phyloP scores from a whole-genome alignment of 805 yeast species.

The Ogataea nakhonphanomensis region DNA sequence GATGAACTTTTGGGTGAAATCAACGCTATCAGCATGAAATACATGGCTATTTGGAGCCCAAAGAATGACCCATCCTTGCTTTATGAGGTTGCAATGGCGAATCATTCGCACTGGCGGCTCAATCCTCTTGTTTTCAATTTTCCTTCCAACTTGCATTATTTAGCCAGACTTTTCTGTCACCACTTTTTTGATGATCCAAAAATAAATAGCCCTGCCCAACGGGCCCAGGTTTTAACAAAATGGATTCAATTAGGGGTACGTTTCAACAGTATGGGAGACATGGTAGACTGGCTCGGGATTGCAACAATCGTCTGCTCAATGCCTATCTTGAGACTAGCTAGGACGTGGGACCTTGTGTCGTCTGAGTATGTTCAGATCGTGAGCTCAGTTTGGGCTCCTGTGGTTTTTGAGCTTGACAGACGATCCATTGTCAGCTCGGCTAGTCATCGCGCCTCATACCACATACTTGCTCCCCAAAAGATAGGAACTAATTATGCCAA shows the following conservation, averaged over 20 bases:
- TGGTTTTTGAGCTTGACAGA: constrained; percentile 82
- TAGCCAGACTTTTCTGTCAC: constrained; percentile 64
- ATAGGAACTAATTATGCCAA: constrained; percentile 75
- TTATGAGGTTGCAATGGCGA: constrained; percentile 49
- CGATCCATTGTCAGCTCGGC: constrained; percentile 59
- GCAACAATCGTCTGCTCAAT: constrained; percentile 79
- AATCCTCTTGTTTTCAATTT: constrained; percentile 81
- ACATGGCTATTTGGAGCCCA: constrained; percentile 73
- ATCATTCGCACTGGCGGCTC: constrained; percentile 42
- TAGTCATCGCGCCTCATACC: constrained; percentile 56
- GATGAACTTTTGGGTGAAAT: constrained; percentile 60
- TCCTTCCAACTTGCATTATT: constrained; percentile 63
- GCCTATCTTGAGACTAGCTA: constrained; percentile 70
- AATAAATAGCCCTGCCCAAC: constrained; percentile 34
- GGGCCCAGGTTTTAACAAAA: constrained; percentile 67
- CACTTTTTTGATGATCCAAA: constrained; percentile 62
- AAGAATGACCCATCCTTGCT: constrained; percentile 72
- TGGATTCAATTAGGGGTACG: constrained; percentile 85
- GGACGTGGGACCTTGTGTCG: constrained; percentile 73
- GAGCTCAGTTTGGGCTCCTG: constrained; percentile 87
- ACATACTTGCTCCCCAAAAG: constrained; percentile 84
- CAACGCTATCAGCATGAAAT: constrained; percentile 61
- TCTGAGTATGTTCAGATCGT: constrained; percentile 55
- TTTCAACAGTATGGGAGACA: constrained; percentile 79
- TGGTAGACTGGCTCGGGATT: constrained; percentile 92